These are phyloP conservation scores for Trichoderma aggressivum DNA, from an alignment of 2,329 filamentous ascomycete species.

Conservation along the genomic window DNA sequence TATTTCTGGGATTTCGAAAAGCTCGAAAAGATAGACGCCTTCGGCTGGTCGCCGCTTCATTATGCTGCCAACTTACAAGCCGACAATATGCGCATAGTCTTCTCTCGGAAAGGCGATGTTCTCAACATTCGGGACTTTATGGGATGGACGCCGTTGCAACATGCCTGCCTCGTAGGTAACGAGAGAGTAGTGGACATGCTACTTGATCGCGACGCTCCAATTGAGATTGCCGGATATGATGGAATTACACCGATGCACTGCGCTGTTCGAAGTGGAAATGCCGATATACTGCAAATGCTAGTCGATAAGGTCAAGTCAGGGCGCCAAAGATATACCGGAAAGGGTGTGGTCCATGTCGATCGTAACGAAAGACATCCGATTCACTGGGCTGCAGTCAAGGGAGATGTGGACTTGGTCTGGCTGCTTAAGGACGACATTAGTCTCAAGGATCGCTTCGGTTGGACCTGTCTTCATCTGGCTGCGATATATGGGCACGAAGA, in stretches of 20 bases:
- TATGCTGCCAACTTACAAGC: neutral
- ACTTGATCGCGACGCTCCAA: neutral
- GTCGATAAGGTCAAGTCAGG: neutral
- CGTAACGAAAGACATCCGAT: neutral
- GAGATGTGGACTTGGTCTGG: neutral
- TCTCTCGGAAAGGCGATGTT: neutral
- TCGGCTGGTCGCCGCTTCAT: conserved; percentile 8
- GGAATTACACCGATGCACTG: conserved; percentile 5
- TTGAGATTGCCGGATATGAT: neutral
- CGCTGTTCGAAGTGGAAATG: neutral
- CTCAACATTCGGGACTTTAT: neutral
- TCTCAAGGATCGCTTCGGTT: neutral
- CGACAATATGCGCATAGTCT: neutral
- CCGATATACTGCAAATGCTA: neutral
- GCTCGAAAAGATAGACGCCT: neutral
- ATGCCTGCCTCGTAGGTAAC: neutral
- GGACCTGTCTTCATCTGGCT: neutral
- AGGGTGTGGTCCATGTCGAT: neutral
- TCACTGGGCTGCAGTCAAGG: conserved; percentile 7
- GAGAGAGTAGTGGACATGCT: neutral
- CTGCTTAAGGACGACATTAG: neutral
- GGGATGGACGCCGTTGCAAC: conserved; percentile 3
- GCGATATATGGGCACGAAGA: neutral
- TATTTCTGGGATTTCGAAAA: neutral
- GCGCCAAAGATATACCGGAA: neutral